Evolutionary conservation across 1,284 basidiomycete genomes (phyloP).

Genomic region (Ustilago tritici): DNA sequence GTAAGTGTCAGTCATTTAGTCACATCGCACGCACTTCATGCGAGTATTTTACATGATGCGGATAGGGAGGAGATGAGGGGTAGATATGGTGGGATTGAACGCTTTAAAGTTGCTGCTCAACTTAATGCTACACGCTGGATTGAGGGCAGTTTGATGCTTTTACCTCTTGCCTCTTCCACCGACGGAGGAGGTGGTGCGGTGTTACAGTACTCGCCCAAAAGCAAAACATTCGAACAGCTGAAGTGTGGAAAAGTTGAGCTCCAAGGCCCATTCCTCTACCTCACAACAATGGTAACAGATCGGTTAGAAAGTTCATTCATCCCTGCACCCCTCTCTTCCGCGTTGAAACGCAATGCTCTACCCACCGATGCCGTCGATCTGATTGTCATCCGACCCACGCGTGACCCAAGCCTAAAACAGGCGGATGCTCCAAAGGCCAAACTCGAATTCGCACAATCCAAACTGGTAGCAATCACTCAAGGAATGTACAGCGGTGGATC

Average conservation of each 20-base stretch:
- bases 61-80: slow-evolving; percentile 75
- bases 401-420: slow-evolving; percentile 73
- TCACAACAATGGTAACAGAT: slow-evolving; percentile 83
- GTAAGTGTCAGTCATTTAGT: slow-evolving; percentile 71
- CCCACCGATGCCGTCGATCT: slow-evolving; percentile 76
- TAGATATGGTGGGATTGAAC: slow-evolving; percentile 79
- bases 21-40: slow-evolving; percentile 79
- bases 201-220: slow-evolving; percentile 76
- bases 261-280: slow-evolving; percentile 84
- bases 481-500: slow-evolving; percentile 62
- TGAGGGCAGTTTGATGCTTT: slow-evolving; percentile 75
- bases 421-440: neutral
- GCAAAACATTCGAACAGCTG: slow-evolving; percentile 72
- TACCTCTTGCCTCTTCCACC: slow-evolving; percentile 59
- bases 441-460: slow-evolving; percentile 29
- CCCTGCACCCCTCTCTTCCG: slow-evolving; percentile 76
- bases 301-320: slow-evolving; percentile 84
- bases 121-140: slow-evolving; percentile 83
- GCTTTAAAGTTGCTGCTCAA: slow-evolving; percentile 86
- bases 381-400: slow-evolving; percentile 82
- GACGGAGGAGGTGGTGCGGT: slow-evolving; percentile 62
- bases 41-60: slow-evolving; percentile 78
- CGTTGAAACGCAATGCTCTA: neutral
- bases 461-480: slow-evolving; percentile 37
- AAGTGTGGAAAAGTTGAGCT: slow-evolving; percentile 31